phyloP scores from a whole-genome alignment of 1,139 yeast species.

The Saccharomycopsis hybrid region DNA sequence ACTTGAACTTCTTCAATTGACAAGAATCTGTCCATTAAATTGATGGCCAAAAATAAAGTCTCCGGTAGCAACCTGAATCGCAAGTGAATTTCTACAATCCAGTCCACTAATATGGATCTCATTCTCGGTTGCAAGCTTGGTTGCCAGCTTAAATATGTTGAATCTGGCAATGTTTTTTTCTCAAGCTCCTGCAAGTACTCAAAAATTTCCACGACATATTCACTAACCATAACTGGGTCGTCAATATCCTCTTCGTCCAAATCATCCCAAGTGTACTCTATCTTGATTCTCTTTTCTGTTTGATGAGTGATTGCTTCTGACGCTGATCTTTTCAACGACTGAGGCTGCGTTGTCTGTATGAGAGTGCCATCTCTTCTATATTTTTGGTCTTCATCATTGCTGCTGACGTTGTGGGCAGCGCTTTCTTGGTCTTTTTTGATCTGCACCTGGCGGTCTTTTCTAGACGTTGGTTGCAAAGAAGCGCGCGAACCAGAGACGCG shows the following conservation, averaged over 20 bases:
- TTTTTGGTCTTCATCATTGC: background rate
- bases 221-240: constrained; percentile 94
- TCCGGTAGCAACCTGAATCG: constrained; percentile 86
- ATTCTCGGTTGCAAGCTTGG: constrained; percentile 72
- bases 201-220: constrained; percentile 84
- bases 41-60: constrained; percentile 81
- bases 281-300: constrained; percentile 24
- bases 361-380: background rate
- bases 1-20: constrained; percentile 74
- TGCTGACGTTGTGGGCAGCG: background rate
- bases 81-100: constrained; percentile 91
- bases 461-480: background rate
- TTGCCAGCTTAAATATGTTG: constrained; percentile 69
- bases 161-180: constrained; percentile 67
- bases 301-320: constrained; percentile 8
- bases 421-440: constrained; percentile 1
- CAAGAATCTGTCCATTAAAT: constrained; percentile 87
- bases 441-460: constrained; percentile 7
- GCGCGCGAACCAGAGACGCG: background rate
- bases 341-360: constrained; percentile 1
- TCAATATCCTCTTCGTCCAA: constrained; percentile 84
- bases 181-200: constrained; percentile 73
- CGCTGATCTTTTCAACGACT: constrained; percentile 11
- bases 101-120: constrained; percentile 87
- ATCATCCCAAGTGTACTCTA: constrained; percentile 70